Base-by-base conservation (phyloP, 805 yeast species). In the Wickerhamomyces chaumierensis region DNA sequence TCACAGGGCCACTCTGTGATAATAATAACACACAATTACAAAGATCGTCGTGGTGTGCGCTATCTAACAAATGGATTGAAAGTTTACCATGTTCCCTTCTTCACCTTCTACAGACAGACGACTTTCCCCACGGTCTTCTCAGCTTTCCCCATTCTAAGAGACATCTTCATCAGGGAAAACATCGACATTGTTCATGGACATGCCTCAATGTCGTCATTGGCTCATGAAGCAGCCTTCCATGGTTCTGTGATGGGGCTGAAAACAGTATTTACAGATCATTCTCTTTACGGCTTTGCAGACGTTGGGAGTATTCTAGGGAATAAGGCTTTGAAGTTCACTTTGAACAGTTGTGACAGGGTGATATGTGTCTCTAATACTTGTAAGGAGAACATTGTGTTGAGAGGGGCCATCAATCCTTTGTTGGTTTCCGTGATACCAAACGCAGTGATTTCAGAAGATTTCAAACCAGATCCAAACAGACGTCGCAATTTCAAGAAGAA, bases 311-410 rank as follows among this genome's bases (percentile, higher is more conserved):
- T 90, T 25, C 60, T 87, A 46, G 94, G 94, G 15, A 92, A 92
- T 58, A 92, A 92, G 58, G 59, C 83, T 4, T 62, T 92, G 44
- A 82, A 82, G 49, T 92, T 87, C 61, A 76, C 95, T 0, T 59
- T 86, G 40, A 80, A 82, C 31, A 94, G 86, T 50, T 77, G 87
- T 4, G 95, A 94, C 42, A 90, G 90, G 56, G 86, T 84, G 35
- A 90, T 92, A n/a, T 85, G 96, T 59, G 99, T 92, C 2, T 83
- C 95, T 3, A 92, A 92, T 54, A 90, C 96, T 0, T 86, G 97
- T 57, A 88, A 92, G 53, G 99, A 92, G 48, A 92, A 92, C 55
- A 87, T 95, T 8, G 95, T 88, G 4, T 65, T 92, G 12, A 65
- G 99, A 37, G 94, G 95, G 0, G 73, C 81, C 2, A 60, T 88